Conservation (phyloP, 441 rosid species). For the Sinapis alba region DNA sequence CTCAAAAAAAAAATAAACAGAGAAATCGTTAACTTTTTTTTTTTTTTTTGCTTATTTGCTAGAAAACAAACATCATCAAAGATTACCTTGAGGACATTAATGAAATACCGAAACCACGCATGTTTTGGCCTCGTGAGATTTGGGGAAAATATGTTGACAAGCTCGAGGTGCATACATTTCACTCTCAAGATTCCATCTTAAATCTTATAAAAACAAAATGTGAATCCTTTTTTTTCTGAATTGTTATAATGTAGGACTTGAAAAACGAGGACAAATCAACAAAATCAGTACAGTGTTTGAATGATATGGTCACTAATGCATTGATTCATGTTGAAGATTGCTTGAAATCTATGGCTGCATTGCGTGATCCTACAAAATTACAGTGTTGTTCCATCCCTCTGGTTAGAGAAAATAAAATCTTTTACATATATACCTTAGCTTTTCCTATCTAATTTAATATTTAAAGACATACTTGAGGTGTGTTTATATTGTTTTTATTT, state of each 20-base stretch:
- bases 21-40: too few relatives aligned
- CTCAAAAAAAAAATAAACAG: too few relatives aligned
- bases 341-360: conserved; percentile 57
- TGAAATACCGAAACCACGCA: conserved; percentile 86
- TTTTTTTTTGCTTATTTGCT: background rate
- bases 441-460: background rate
- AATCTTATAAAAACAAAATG: background rate
- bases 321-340: conserved; percentile 71
- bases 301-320: conserved; percentile 85
- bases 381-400: conserved; percentile 83
- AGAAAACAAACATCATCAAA: conserved; percentile 86
- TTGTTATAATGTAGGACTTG: conserved; percentile 54
- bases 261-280: conserved; percentile 71
- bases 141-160: conserved; percentile 81
- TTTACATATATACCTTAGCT: background rate
- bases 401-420: conserved; percentile 37
- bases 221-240: background rate
- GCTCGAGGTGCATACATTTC: conserved; percentile 61
- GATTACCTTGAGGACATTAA: conserved; percentile 84
- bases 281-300: conserved; percentile 81
- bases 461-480: background rate
- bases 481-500: background rate
- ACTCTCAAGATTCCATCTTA: conserved; percentile 2
- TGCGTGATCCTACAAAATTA: conserved; percentile 59
- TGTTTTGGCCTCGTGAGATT: conserved; percentile 91